Base-by-base conservation (phyloP, 2,329 filamentous ascomycete species). In the Fusarium mexicanum region DNA sequence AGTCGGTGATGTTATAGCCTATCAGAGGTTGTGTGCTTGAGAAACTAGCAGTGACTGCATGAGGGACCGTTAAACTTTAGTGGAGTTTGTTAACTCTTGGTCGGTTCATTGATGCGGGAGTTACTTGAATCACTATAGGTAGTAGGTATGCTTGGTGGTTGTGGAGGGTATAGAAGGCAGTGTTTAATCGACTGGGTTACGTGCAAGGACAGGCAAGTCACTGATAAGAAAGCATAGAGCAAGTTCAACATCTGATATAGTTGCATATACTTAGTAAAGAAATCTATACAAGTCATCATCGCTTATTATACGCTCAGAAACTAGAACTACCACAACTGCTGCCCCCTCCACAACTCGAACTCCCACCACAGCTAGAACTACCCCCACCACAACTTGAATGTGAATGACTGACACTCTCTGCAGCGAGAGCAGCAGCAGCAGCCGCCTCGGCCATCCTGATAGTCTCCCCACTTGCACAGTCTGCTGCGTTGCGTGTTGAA, bases 401-500 rank as follows among this genome's bases (percentile, higher is more conserved):
- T 16, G 67, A 72, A 26, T 47, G n/a, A 40, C 57, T 46, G 14
- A 38, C 47, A 53, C 26, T 46, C 14, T 31, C 44, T 43, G 63
- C 64, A 55, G 54, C 54, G n/a, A 53, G 24, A 44, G 65, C 50
- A 47, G 51, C 53, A 57, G 61, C 53, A 48, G 64, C 43, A 16
- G 71, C 57, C 40, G 47, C 40, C 38, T 75, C 72, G 31, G 61
- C 53, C 17, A 44, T 48, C 37, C 41, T 72, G 53, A 73, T 57
- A 20, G 60, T 58, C 53, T 73, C 73, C 22, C 43, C 54, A 38
- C 73, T 75, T 9, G 65, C 73, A 58, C 73, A 75, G 17, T 71
- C 61, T 7, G 69, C 65, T 17, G 58, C 50, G 12, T 67, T 46
- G 46, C 67, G 64, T 8, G 48, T 51, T 16, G 67, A 37, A 61